phyloP scores from a whole-genome alignment of 1,284 basidiomycete genomes.

The Ganoderma sinense region DNA sequence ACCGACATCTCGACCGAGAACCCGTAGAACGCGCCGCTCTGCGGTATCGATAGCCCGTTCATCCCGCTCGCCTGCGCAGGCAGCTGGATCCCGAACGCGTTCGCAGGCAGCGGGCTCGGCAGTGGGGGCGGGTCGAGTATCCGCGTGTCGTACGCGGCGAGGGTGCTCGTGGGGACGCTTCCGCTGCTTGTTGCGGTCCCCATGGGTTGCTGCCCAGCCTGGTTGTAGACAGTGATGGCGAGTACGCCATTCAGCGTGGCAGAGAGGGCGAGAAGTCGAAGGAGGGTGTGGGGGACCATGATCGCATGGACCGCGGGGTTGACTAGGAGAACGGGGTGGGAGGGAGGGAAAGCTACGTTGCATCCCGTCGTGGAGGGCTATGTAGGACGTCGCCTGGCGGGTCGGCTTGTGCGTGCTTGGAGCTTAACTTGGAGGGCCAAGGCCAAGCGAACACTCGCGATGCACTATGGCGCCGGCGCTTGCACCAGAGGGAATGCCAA shows the following conservation, averaged over 20 bases:
- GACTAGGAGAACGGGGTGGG: neutral
- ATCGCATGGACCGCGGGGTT: constrained; percentile 1
- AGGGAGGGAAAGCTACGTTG: neutral
- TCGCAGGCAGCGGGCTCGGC: constrained; percentile 23
- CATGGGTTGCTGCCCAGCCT: constrained; percentile 33
- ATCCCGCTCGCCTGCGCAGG: constrained; percentile 33
- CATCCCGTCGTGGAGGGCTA: neutral
- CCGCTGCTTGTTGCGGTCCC: constrained; percentile 27
- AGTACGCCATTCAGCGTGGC: constrained; percentile 25
- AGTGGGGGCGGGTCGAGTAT: constrained; percentile 30
- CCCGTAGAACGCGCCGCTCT: constrained; percentile 69
- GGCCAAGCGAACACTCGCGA: neutral
- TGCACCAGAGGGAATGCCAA: neutral
- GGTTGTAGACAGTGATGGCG: constrained; percentile 38
- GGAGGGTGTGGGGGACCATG: constrained; percentile 35
- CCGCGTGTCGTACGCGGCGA: constrained; percentile 28
- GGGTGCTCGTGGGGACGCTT: constrained; percentile 44
- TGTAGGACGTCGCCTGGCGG: neutral
- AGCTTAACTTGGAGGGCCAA: neutral
- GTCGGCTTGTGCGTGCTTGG: neutral
- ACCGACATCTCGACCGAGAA: constrained; percentile 81
- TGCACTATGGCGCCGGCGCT: neutral
- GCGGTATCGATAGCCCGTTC: constrained; percentile 56
- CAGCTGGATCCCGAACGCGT: constrained; percentile 42
- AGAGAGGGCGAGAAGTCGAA: constrained; percentile 27